A percentile compares a stretch with the other conserved stretches of the same genome.
Evolutionary conservation across 495 filamentous ascomycete species (phyloP).

Genomic region (Penicillium chermesinum): DNA sequence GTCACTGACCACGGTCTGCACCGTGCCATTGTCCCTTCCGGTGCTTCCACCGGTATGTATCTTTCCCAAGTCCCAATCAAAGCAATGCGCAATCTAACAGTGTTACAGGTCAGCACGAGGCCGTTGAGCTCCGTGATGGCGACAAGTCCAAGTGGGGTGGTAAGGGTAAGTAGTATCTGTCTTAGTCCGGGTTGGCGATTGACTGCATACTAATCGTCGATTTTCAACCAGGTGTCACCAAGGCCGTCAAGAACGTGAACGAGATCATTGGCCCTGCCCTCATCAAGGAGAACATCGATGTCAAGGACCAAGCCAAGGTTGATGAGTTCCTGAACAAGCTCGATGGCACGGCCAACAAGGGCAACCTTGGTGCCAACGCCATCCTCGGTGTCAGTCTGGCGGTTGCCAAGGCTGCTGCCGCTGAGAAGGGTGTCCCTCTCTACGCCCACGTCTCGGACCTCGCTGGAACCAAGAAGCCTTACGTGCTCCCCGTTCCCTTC

Average conservation of each 20-base stretch:
- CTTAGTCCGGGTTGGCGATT: too few relatives aligned
- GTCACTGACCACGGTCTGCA: conserved; percentile 94
- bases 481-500: conserved; percentile 98
- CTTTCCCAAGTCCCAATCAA: neutral
- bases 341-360: conserved; percentile 96
- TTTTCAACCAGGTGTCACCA: conserved; percentile 60
- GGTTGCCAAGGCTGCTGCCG: conserved; percentile 95
- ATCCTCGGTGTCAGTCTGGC: conserved; percentile 96
- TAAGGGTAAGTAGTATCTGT: conserved; percentile 57
- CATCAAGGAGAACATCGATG: conserved; percentile 89
- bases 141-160: conserved; percentile 96
- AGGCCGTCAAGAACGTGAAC: conserved; percentile 97
- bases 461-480: conserved; percentile 99
- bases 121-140: conserved; percentile 96
- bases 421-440: conserved; percentile 96
- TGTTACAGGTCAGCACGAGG: conserved; percentile 84
- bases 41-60: conserved; percentile 83
- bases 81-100: neutral
- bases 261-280: conserved; percentile 81
- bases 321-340: conserved; percentile 94
- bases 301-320: conserved; percentile 92
- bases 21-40: conserved; percentile 97
- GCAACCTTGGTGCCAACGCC: conserved; percentile 95
- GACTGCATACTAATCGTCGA: conserved; percentile 11
- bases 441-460: conserved; percentile 98